Percentiles rank a stretch among this genome's conserved stretches.
Evolutionary conservation across 179 eudicot genomes (phyloP).

Genomic region (Silene vulgaris): DNA sequence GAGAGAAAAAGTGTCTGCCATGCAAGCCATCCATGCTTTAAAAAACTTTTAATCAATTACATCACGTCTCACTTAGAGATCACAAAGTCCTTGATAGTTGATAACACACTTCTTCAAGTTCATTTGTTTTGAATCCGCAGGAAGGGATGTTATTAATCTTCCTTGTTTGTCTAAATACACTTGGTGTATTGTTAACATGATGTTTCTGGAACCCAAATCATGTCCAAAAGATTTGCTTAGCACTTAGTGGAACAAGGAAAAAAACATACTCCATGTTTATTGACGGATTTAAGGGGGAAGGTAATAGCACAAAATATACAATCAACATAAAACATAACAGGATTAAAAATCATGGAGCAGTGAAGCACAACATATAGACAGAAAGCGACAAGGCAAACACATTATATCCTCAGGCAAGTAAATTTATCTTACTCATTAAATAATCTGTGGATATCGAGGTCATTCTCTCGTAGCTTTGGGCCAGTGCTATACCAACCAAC

Average conservation of each 20-base stretch:
- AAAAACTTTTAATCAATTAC: not conserved
- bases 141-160: no score
- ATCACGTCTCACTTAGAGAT: not conserved
- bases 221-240: no score
- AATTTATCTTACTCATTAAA: slow-evolving; percentile 67
- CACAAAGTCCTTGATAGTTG: not conserved
- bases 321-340: not conserved
- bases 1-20: not conserved
- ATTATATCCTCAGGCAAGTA: not conserved
- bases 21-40: not conserved
- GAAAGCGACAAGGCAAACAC: not conserved
- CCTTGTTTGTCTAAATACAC: no score
- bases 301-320: not conserved
- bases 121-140: no score
- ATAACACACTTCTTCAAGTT: no score
- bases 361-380: not conserved
- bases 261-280: no score
- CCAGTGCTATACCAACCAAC: slow-evolving; percentile 99
- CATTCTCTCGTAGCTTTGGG: slow-evolving; percentile 85
- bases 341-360: not conserved
- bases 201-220: no score
- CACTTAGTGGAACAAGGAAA: no score
- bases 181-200: no score
- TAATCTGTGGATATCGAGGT: slow-evolving; percentile 69
- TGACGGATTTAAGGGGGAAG: no score